A percentile compares a stretch with the other conserved stretches of the same genome.
phyloP scores from a whole-genome alignment of 2,329 filamentous ascomycete species.

The Teratosphaeria nubilosa region DNA sequence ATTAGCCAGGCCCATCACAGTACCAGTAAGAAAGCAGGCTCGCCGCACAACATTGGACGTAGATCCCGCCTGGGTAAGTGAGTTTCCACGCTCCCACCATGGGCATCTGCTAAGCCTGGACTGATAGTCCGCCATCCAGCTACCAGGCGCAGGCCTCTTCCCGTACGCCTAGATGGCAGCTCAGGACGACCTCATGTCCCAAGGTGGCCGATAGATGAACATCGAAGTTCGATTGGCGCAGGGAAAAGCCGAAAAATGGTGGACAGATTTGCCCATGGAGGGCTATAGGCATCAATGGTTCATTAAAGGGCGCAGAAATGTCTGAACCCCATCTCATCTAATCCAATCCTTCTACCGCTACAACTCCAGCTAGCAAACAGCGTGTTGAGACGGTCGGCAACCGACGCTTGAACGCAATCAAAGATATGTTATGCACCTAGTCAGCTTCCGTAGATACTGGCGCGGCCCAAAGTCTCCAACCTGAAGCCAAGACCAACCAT shows the following conservation, averaged over 20 bases:
- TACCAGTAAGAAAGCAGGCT: background rate
- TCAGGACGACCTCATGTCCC: background rate
- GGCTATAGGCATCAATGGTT: background rate
- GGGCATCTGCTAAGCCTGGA: background rate
- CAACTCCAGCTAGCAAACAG: background rate
- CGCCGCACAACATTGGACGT: background rate
- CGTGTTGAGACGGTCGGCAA: background rate
- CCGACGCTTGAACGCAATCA: background rate
- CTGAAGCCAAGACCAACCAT: conserved; percentile 22
- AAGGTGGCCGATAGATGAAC: background rate
- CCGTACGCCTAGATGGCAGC: background rate
- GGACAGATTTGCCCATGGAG: background rate
- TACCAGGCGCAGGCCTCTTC: background rate
- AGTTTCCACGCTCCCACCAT: background rate
- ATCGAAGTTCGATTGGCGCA: background rate
- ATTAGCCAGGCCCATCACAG: background rate
- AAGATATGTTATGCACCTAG: background rate
- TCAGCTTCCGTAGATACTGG: conserved; percentile 5
- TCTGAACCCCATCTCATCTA: background rate
- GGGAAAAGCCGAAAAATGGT: background rate
- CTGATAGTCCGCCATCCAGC: background rate
- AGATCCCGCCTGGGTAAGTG: background rate
- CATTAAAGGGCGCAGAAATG: background rate
- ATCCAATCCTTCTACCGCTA: background rate
- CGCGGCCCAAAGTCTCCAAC: conserved; percentile 19